Percentiles rank a stretch among this genome's conserved stretches.
phyloP scores from a whole-genome alignment of 805 yeast genomes.

The Lachancea thermotolerans region DNA sequence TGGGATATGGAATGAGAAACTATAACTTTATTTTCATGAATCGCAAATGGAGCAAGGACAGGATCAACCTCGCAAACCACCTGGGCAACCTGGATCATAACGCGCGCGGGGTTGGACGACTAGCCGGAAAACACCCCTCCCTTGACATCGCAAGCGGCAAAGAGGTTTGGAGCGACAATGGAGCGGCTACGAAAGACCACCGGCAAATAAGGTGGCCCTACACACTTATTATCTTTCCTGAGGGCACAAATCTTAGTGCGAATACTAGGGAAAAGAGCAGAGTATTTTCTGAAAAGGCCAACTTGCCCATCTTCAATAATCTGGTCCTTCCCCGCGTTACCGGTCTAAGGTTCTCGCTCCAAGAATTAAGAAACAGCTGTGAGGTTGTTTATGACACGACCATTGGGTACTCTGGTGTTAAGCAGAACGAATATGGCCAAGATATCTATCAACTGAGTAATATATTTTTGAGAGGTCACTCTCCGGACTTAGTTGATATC shows the following conservation, averaged over 20 bases:
- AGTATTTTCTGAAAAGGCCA: constrained; percentile 48
- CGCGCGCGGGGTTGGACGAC: constrained; percentile 50
- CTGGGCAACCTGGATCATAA: constrained; percentile 54
- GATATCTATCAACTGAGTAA: constrained; percentile 58
- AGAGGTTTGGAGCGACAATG: constrained; percentile 19
- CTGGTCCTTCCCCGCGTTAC: constrained; percentile 76
- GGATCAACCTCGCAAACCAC: constrained; percentile 46
- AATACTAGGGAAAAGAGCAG: constrained; percentile 55
- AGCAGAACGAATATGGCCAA: constrained; percentile 63
- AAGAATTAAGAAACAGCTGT: constrained; percentile 46
- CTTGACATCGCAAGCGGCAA: constrained; percentile 25
- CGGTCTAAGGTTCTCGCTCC: constrained; percentile 65
- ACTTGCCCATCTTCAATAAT: constrained; percentile 46
- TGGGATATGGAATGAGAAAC: constrained; percentile 81
- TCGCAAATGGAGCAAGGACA: constrained; percentile 82
- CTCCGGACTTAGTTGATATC: constrained; percentile 61
- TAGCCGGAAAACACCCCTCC: constrained; percentile 33
- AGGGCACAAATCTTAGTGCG: constrained; percentile 80
- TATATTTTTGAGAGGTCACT: constrained; percentile 60
- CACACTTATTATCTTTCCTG: constrained; percentile 79
- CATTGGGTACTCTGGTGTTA: constrained; percentile 71
- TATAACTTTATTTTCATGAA: constrained; percentile 73
- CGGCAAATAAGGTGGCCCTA: constrained; percentile 42
- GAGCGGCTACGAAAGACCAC: constrained; percentile 25
- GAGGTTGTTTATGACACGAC: constrained; percentile 74